Percentiles rank a stretch among this genome's conserved stretches.
phyloP scores from a whole-genome alignment of 345 rosid genomes.

The Salix udensis region DNA sequence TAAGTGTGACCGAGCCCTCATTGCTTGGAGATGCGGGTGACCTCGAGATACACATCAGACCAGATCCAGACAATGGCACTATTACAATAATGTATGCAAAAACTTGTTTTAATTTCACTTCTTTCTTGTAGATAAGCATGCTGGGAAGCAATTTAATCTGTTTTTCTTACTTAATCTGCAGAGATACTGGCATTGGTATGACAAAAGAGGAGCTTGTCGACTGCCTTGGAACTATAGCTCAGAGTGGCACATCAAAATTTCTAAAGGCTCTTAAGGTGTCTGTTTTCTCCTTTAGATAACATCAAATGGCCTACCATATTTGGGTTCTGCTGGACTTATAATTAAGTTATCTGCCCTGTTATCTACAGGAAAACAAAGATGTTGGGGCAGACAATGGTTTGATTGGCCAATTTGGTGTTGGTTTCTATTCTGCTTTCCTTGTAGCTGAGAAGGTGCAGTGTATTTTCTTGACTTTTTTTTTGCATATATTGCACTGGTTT shows the following conservation, averaged over 20 bases:
- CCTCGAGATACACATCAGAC: conserved; percentile 79
- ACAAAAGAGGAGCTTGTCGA: conserved; percentile 89
- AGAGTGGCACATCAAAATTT: conserved; percentile 95
- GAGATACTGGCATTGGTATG: conserved; percentile 99
- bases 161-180: conserved; percentile 27
- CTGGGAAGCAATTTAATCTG: not conserved
- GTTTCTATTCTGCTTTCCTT: conserved; percentile 96
- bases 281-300: not conserved
- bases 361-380: conserved; percentile 75
- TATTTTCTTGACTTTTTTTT: not conserved
- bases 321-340: not conserved
- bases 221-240: conserved; percentile 99
- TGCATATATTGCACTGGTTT: not conserved
- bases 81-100: conserved; percentile 64
- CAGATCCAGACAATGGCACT: conserved; percentile 89
- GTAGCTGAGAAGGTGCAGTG: conserved; percentile 82
- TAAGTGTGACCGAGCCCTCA: conserved; percentile 89
- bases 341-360: not conserved
- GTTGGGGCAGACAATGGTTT: conserved; percentile 79
- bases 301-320: not conserved
- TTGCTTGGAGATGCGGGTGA: conserved; percentile 87
- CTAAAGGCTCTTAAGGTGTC: conserved; percentile 84
- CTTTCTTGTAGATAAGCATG: not conserved
- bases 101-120: not conserved
- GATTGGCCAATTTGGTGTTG: conserved; percentile 99